Conservation (phyloP, 2,329 filamentous ascomycete species). For the Pseudogymnoascus sp. region DNA sequence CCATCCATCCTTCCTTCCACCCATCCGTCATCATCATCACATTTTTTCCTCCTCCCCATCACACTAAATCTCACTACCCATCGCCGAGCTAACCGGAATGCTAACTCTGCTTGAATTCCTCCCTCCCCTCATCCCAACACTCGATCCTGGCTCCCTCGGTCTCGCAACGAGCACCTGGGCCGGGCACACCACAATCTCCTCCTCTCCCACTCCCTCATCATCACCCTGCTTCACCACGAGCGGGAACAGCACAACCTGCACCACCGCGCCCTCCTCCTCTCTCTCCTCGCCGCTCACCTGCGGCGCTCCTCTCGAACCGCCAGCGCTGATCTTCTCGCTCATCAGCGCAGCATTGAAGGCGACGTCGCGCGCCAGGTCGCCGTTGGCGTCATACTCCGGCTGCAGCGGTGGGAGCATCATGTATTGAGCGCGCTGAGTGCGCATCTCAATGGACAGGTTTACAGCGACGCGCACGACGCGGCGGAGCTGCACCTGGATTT, state of each 20-base stretch:
- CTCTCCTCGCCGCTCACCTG: slow-evolving; percentile 64
- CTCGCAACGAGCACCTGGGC: slow-evolving; percentile 81
- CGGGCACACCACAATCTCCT: slow-evolving; percentile 91
- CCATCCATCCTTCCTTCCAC: not conserved
- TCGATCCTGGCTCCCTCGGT: slow-evolving; percentile 24
- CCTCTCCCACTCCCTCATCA: slow-evolving; percentile 77
- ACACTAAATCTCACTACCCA: not conserved
- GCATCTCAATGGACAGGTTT: slow-evolving; percentile 91
- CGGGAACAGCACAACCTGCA: slow-evolving; percentile 91
- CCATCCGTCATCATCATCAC: slow-evolving; percentile 8
- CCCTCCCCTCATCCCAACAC: slow-evolving; percentile 4
- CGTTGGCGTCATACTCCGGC: slow-evolving; percentile 89
- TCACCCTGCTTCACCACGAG: slow-evolving; percentile 94
- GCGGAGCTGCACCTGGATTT: slow-evolving; percentile 77
- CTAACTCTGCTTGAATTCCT: not conserved
- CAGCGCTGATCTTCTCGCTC: slow-evolving; percentile 61
- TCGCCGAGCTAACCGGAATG: slow-evolving; percentile 2
- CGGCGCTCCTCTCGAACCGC: not conserved
- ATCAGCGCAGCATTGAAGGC: slow-evolving; percentile 89
- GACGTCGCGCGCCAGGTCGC: slow-evolving; percentile 81
- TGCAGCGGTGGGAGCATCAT: slow-evolving; percentile 96
- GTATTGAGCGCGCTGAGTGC: slow-evolving; percentile 91
- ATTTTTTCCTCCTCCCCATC: slow-evolving; percentile 1
- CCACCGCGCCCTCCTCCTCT: slow-evolving; percentile 67
- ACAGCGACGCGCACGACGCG: slow-evolving; percentile 86